Base-by-base conservation (phyloP, 2,329 filamentous ascomycete genomes). In the Monilinia aucupariae region DNA sequence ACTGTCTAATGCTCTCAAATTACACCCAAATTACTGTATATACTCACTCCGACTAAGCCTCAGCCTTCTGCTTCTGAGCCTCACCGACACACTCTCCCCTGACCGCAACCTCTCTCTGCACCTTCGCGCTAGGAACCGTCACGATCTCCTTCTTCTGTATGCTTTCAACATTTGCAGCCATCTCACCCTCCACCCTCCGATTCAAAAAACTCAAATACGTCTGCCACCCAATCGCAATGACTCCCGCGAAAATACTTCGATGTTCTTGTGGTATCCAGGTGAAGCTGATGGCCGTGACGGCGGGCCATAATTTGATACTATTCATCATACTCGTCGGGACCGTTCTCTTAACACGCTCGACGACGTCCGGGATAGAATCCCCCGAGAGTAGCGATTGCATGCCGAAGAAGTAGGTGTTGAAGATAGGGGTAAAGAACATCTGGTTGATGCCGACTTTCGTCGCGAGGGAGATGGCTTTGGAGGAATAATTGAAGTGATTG, bases 141-240 rank as follows among this genome's bases (percentile, higher is more conserved):
- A 25, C 7, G 3, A 25, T 17, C 20, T 52, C 37, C 27, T 61
- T 43, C 30, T 50, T 43, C 30, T 50, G 45, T 34, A 7, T 15
- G 25, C 50, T 47, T 1, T 32, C 52, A 6, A 25, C 7, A 12
- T 22, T 32, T 15, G 12, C 52, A 13, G 52, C 60, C 32, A 72
- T 77, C 68, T 80, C 78, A 55, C 79, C 78, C 74, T 91, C 90
- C 1, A 90, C 90, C 66, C 79, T 79, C 71, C 88, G 82, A 71
- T 96, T 96, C 71, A 96, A 75, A 75, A 86, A 89, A 69, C 87
- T 90, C 69, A 97, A 73, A 79, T 96, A 97, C 0, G 91, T 92
- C 81, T 96, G 92, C 92, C 92, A 97, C 0, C 89, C 90, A 59
- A 96, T 88, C 1, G 91, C 90, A 67, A 96, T 82, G 8, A 88